Evolutionary conservation across 1,139 yeast species (phyloP).

Genomic region (Lodderomyces beijingensis): DNA sequence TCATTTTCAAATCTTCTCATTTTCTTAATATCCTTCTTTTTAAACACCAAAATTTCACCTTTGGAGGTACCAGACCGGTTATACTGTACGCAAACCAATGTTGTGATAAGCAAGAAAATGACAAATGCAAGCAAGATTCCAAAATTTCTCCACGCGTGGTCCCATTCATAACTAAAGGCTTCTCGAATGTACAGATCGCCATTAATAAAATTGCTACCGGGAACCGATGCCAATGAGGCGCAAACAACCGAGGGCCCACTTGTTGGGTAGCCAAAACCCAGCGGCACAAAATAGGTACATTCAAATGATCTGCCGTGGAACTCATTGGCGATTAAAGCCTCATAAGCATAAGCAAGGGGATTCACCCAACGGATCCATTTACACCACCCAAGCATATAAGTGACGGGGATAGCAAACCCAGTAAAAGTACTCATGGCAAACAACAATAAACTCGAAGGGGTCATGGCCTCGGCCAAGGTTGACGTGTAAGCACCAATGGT

Average conservation of each 20-base stretch:
- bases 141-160: slow-evolving; percentile 80
- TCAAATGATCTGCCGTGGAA: slow-evolving; percentile 44
- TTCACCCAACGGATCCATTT: slow-evolving; percentile 58
- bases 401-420: slow-evolving; percentile 57
- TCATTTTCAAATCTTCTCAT: slow-evolving; percentile 9
- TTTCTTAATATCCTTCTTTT: slow-evolving; percentile 13
- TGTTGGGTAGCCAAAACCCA: slow-evolving; percentile 44
- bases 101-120: slow-evolving; percentile 51
- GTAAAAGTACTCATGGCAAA: slow-evolving; percentile 52
- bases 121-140: slow-evolving; percentile 63
- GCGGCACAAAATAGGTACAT: slow-evolving; percentile 44
- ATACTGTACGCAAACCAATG: slow-evolving; percentile 55
- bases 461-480: slow-evolving; percentile 57
- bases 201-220: slow-evolving; percentile 50
- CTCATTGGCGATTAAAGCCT: slow-evolving; percentile 54
- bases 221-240: slow-evolving; percentile 54
- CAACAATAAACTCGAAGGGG: slow-evolving; percentile 55
- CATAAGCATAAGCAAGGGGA: slow-evolving; percentile 56
- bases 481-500: slow-evolving; percentile 55
- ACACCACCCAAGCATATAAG: slow-evolving; percentile 60
- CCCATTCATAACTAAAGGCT: slow-evolving; percentile 45
- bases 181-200: slow-evolving; percentile 55
- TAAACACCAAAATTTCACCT: slow-evolving; percentile 74
- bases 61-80: slow-evolving; percentile 75
- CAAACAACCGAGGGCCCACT: slow-evolving; percentile 42